Evolutionary conservation across 208 protist genomes (phyloP).

Genomic region (Naegleria lovaniensis): DNA sequence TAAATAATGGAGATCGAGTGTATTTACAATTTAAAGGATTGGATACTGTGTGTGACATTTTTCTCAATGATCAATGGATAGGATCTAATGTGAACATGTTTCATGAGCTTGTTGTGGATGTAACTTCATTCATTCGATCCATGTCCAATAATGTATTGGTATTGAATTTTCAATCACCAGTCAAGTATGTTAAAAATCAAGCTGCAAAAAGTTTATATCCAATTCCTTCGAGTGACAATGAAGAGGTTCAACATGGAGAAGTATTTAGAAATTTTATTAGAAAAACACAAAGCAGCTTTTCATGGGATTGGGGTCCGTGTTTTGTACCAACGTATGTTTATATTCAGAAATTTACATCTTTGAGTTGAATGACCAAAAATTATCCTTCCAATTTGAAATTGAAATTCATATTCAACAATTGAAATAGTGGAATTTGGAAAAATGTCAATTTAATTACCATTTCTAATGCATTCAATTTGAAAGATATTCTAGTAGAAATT

Average conservation of each 20-base stretch:
- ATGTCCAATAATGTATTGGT: not conserved
- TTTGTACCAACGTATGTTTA: not conserved
- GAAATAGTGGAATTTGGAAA: not conserved
- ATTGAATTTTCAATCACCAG: not conserved
- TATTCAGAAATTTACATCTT: not conserved
- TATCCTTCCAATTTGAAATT: too few species aligned
- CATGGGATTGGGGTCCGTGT: not conserved
- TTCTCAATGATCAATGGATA: not conserved
- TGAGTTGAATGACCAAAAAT: not conserved
- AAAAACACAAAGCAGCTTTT: not conserved
- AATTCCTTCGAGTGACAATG: not conserved
- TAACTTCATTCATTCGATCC: not conserved
- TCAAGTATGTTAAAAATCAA: not conserved
- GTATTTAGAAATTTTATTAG: constrained; percentile 2
- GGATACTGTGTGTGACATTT: not conserved
- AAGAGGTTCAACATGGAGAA: not conserved
- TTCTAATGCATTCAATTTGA: not conserved
- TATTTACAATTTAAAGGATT: constrained; percentile 1
- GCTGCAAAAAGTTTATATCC: not conserved
- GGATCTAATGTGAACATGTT: not conserved
- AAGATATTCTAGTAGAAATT: not conserved
- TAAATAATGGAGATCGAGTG: not conserved
- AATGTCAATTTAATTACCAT: not conserved
- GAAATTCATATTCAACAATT: too few species aligned
- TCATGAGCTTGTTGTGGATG: not conserved